Evolutionary conservation across 2,329 filamentous ascomycete species (phyloP).

Genomic region (Fusarium acutatum): DNA sequence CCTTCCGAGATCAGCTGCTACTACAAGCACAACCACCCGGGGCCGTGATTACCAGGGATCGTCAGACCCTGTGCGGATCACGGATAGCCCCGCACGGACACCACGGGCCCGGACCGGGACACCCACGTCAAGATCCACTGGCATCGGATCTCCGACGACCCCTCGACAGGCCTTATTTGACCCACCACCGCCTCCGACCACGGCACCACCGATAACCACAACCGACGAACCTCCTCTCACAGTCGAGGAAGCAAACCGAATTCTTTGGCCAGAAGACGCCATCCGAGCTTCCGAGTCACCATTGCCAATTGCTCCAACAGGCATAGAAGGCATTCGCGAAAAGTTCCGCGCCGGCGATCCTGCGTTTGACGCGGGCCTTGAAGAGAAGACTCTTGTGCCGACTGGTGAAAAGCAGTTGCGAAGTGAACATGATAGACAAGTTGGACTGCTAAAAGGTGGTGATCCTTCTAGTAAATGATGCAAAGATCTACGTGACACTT

Average conservation of each 20-base stretch:
- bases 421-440: constrained; percentile 44
- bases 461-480: constrained; percentile 26
- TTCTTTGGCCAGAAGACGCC: constrained; percentile 50
- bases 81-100: constrained; percentile 30
- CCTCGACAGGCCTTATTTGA: constrained; percentile 28
- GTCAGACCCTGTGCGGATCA: constrained; percentile 22
- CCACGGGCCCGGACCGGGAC: constrained; percentile 29
- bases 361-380: constrained; percentile 42
- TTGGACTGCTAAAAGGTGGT: constrained; percentile 38
- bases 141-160: constrained; percentile 28
- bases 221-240: constrained; percentile 48
- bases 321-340: constrained; percentile 46
- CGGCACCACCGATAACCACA: constrained; percentile 20
- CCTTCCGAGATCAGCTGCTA: constrained; percentile 15
- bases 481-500: neutral
- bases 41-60: constrained; percentile 18
- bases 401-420: constrained; percentile 48
- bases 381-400: constrained; percentile 51
- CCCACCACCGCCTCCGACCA: neutral
- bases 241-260: constrained; percentile 50
- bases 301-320: constrained; percentile 1
- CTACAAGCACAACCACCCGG: constrained; percentile 18
- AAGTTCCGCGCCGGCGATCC: constrained; percentile 52
- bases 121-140: constrained; percentile 30
- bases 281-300: constrained; percentile 27